Evolutionary conservation across 805 yeast genomes (phyloP), one percentile per base, ranked within the genome.

Genomic region (Isabelozyma pseudorhagii): DNA sequence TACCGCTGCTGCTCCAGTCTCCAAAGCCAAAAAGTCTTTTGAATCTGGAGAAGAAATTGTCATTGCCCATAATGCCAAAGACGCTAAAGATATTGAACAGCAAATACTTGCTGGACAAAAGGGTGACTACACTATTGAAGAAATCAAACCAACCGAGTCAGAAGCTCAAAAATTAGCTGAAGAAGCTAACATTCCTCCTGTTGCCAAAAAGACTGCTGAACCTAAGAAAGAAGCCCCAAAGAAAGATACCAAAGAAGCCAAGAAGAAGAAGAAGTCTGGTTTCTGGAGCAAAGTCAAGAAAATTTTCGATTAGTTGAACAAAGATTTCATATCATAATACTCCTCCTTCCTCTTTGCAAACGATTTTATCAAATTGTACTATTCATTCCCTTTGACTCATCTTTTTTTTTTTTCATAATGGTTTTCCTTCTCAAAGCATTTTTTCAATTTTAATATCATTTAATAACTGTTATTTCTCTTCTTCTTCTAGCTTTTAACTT

Each of bases 61-160:
- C 46, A 61, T 72, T 44, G 73, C 77, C n/a, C 68, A 67, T 45
- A 78, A 77, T 27, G 62, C 60, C 4, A 49, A 48, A 25, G 58
- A 62, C 42, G 50, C 52, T 41, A 56, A 62, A 38, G 69, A 66
- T 31, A 60, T 69, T 45, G 72, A 64, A 49, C 64, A 68, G 43
- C 69, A 67, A 42, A 61, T 72, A 46, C 62, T 60, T 39, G 72
- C 74, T 44, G 60, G 62, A 47, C 73, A 64, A 54, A 64, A 64
- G 34, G 69, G 68, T 38, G 69, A 66, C 40, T 71, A 68, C 13
- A 62, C 68, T 28, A 64, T 73, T 39, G 78, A 73, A 59, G 76
- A 74, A 57, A 66, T 74, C 55, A 60, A 71, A 56, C 78, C 78
- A 17, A 68, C 74, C 38, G 66, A 61, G 29, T 63, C 71, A 28